phyloP scores from a whole-genome alignment of 306 rosid genomes.

The Medicago ruthenica region DNA sequence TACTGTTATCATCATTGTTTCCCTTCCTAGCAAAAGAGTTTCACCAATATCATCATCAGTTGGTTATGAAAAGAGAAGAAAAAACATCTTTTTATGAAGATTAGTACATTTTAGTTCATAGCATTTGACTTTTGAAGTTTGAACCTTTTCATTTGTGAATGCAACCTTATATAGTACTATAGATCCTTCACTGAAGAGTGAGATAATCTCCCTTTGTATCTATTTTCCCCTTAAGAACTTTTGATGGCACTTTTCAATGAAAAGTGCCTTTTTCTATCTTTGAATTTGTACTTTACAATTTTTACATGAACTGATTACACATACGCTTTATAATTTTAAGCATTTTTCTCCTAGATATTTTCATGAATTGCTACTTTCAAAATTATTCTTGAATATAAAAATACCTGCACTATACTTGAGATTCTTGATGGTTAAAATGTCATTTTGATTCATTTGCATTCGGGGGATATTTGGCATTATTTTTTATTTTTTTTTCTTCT shows the following conservation, averaged over 20 bases:
- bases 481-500: conserved; percentile 23
- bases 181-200: conserved; percentile 1
- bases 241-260: neutral
- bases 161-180: neutral
- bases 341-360: neutral
- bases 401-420: neutral
- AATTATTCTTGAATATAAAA: neutral
- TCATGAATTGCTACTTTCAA: neutral
- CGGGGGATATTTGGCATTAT: conserved; percentile 35
- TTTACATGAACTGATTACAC: conserved; percentile 6
- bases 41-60: conserved; percentile 5
- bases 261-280: neutral
- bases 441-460: conserved; percentile 16
- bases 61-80: neutral
- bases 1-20: conserved; percentile 5
- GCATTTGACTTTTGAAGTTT: conserved; percentile 11
- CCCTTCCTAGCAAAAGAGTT: conserved; percentile 30
- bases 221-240: neutral
- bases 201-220: neutral
- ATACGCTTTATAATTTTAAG: neutral
- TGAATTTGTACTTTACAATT: neutral
- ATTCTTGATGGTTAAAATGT: conserved; percentile 6
- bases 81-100: neutral
- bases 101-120: conserved; percentile 8
- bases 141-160: conserved; percentile 23